A percentile compares a stretch with the other conserved stretches of the same genome.
phyloP scores from a whole-genome alignment of 2,329 filamentous ascomycete species.

The Cladophialophora bantiana region DNA sequence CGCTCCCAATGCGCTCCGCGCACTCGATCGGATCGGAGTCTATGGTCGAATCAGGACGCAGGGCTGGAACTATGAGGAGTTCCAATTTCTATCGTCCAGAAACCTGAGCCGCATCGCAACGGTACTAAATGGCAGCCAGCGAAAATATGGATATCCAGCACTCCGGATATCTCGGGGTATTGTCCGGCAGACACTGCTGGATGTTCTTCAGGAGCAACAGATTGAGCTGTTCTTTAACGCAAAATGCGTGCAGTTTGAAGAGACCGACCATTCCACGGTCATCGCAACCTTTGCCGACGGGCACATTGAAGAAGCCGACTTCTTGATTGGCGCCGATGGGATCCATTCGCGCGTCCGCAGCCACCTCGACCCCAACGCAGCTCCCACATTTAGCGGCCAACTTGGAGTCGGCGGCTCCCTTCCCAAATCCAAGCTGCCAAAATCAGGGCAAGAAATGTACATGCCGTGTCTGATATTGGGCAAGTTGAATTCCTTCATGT shows the following conservation, averaged over 20 bases:
- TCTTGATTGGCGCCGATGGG: slow-evolving; percentile 42
- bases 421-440: slow-evolving; percentile 12
- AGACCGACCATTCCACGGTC: slow-evolving; percentile 24
- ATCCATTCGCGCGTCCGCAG: slow-evolving; percentile 40
- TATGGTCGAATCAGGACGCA: slow-evolving; percentile 55
- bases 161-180: slow-evolving; percentile 33
- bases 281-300: slow-evolving; percentile 31
- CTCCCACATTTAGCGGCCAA: slow-evolving; percentile 36
- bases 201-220: slow-evolving; percentile 21
- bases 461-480: slow-evolving; percentile 36
- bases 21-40: slow-evolving; percentile 59
- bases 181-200: slow-evolving; percentile 30
- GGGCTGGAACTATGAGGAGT: slow-evolving; percentile 59
- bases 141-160: slow-evolving; percentile 43
- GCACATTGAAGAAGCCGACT: slow-evolving; percentile 33
- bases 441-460: slow-evolving; percentile 16
- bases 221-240: slow-evolving; percentile 31
- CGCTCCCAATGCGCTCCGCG: slow-evolving; percentile 63
- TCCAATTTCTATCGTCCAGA: slow-evolving; percentile 53
- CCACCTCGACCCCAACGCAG: slow-evolving; percentile 23
- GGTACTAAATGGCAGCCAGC: slow-evolving; percentile 42
- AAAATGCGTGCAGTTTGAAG: slow-evolving; percentile 28
- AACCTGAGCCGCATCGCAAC: slow-evolving; percentile 43
- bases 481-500: slow-evolving; percentile 32
- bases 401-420: slow-evolving; percentile 33